Evolutionary conservation across 441 rosid species (phyloP), one percentile per base, ranked within the genome.

Genomic region (Codiaeum variegatum): DNA sequence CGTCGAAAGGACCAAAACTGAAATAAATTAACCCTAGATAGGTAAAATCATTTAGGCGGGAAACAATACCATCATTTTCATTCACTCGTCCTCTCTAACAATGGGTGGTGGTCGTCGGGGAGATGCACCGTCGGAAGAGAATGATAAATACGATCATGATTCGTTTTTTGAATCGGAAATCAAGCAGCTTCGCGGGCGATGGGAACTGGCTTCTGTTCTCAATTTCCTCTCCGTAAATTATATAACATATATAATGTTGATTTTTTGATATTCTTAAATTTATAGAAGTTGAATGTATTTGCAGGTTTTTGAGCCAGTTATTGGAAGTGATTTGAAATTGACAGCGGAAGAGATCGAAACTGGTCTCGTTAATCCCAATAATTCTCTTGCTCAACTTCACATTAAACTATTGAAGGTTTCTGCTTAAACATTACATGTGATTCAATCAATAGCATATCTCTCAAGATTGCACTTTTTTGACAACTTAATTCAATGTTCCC

Each of bases 131-230:
- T 62, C 64, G 36, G 66, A 40, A 8, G 44, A n/a, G n/a, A n/a
- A 40, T 40, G 44, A 34, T 34, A 6, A 34, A 38, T 38, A n/a
- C n/a, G 42, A 38, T 40, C 86, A 80, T 70, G 83, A 78, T 47
- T 56, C 81, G 1, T 72, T 80, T 7, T 19, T 64, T 13, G 75
- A 85, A 11, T 69, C 82, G 34, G 85, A 84, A 66, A 87, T 88
- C 46, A 77, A 77, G 29, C 66, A 70, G 79, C 79, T 93, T 71
- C 97, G 98, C 49, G 82, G 84, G 59, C 84, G 88, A 58, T 93
- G 98, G 98, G 97, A 93, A 75, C 91, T 93, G 36, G 97, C 98
- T 31, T 91, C 93, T 12, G 93, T 89, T 79, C 89, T 93, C 66
- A 91, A 90, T 79, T 93, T 93, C n/a, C n/a, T n/a, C n/a, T n/a